These are phyloP conservation scores for Pharus latifolius DNA, from an alignment of 176 grass and related monocot genomes.

Conservation along the genomic window DNA sequence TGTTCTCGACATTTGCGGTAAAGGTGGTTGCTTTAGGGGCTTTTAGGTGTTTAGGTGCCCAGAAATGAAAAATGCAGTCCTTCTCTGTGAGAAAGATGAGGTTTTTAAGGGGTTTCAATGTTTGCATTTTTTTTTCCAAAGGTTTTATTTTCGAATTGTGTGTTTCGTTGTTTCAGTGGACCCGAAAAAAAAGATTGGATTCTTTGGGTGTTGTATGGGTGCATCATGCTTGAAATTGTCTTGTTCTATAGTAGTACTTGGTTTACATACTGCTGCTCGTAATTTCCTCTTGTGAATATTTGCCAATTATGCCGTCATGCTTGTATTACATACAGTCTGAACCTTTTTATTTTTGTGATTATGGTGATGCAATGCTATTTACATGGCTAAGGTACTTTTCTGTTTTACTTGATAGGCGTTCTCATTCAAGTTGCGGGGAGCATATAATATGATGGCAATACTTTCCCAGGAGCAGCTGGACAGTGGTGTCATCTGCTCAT, in stretches of 20 bases:
- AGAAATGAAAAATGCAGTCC: background rate
- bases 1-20: too few species aligned
- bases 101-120: too few species aligned
- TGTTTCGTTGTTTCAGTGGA: background rate
- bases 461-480: conserved; percentile 61
- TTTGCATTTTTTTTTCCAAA: background rate
- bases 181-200: background rate
- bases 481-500: conserved; percentile 92
- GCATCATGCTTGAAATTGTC: too few species aligned
- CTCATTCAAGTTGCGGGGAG: conserved; percentile 96
- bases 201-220: too few species aligned
- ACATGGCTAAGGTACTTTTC: background rate
- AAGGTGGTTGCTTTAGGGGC: too few species aligned
- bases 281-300: too few species aligned
- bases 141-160: background rate
- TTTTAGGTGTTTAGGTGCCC: background rate
- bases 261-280: too few species aligned
- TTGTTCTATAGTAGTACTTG: background rate
- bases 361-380: too few species aligned
- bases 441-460: conserved; percentile 99
- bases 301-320: too few species aligned
- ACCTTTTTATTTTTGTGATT: too few species aligned
- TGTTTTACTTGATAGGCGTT: conserved; percentile 55
- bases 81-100: background rate
- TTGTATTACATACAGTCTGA: too few species aligned